These are phyloP conservation scores for Alternaria incomplexa DNA, from an alignment of 2,329 filamentous ascomycete species.

Conservation along the genomic window DNA sequence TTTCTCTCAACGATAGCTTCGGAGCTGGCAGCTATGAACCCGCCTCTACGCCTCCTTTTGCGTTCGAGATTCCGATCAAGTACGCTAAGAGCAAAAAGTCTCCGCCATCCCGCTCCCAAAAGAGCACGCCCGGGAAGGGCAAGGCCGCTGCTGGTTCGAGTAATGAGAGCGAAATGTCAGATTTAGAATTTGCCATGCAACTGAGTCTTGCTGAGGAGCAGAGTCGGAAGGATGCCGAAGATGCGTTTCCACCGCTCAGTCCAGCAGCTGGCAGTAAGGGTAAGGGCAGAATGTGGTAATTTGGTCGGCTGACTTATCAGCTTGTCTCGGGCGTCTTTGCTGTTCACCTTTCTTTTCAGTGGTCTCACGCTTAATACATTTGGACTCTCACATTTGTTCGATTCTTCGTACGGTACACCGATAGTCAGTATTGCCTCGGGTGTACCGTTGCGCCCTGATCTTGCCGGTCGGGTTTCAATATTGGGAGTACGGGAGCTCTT, in stretches of 20 bases:
- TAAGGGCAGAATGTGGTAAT: slow-evolving; percentile 36
- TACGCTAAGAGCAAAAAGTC: slow-evolving; percentile 50
- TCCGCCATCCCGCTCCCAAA: slow-evolving; percentile 24
- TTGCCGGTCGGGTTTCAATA: background rate
- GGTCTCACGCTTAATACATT: background rate
- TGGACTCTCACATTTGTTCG: background rate
- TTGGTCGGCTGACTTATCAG: too few species aligned
- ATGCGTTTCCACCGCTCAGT: slow-evolving; percentile 40
- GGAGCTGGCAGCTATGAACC: slow-evolving; percentile 14
- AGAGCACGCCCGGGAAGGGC: slow-evolving; percentile 35
- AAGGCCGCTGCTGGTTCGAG: slow-evolving; percentile 45
- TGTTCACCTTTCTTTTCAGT: background rate
- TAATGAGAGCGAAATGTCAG: slow-evolving; percentile 56
- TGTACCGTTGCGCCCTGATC: background rate
- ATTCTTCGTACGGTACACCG: background rate
- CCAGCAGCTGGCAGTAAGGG: slow-evolving; percentile 30
- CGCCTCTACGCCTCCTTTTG: slow-evolving; percentile 16
- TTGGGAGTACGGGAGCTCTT: background rate
- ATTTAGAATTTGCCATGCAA: slow-evolving; percentile 67
- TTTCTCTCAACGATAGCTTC: slow-evolving; percentile 50
- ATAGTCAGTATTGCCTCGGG: background rate
- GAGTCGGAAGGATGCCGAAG: slow-evolving; percentile 49
- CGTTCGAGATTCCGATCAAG: slow-evolving; percentile 55
- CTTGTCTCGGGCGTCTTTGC: background rate
- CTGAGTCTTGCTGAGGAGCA: slow-evolving; percentile 67